A percentile compares a stretch with the other conserved stretches of the same genome.
These are phyloP conservation scores for Phylloporus rhodoxanthus DNA, from an alignment of 768 basidiomycete species.

Conservation along the genomic window DNA sequence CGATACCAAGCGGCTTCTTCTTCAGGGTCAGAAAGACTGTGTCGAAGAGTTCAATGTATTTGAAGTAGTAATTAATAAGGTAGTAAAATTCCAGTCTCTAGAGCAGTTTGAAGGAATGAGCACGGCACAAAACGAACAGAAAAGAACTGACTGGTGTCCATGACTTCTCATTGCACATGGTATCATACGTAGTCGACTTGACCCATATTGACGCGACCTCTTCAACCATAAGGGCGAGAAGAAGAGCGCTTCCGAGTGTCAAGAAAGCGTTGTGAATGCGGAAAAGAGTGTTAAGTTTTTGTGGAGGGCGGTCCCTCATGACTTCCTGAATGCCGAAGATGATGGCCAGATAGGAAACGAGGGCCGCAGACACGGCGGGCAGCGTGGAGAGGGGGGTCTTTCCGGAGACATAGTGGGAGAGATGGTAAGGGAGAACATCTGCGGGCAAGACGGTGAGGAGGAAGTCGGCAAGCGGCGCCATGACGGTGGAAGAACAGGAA, in stretches of 20 bases:
- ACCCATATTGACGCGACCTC: conserved; percentile 79
- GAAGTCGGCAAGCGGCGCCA: conserved; percentile 72
- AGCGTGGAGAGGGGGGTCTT: conserved; percentile 55
- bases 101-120: conserved; percentile 1
- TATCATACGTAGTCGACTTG: conserved; percentile 65
- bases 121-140: neutral
- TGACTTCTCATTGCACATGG: conserved; percentile 68
- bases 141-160: conserved; percentile 77
- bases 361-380: conserved; percentile 59
- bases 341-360: conserved; percentile 78
- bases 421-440: conserved; percentile 32
- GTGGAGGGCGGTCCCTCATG: conserved; percentile 73
- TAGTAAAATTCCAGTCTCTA: conserved; percentile 94
- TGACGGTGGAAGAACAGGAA: conserved; percentile 34
- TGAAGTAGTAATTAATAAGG: conserved; percentile 99
- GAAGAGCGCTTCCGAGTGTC: conserved; percentile 73
- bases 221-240: conserved; percentile 86
- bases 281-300: conserved; percentile 77
- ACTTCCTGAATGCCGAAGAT: conserved; percentile 80
- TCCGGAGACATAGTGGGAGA: conserved; percentile 49
- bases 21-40: conserved; percentile 96
- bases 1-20: conserved; percentile 92
- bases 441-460: conserved; percentile 54
- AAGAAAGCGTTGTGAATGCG: conserved; percentile 89
- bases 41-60: conserved; percentile 93